Base-by-base conservation (phyloP, 495 filamentous ascomycete species). In the Talaromyces trachyspermus region DNA sequence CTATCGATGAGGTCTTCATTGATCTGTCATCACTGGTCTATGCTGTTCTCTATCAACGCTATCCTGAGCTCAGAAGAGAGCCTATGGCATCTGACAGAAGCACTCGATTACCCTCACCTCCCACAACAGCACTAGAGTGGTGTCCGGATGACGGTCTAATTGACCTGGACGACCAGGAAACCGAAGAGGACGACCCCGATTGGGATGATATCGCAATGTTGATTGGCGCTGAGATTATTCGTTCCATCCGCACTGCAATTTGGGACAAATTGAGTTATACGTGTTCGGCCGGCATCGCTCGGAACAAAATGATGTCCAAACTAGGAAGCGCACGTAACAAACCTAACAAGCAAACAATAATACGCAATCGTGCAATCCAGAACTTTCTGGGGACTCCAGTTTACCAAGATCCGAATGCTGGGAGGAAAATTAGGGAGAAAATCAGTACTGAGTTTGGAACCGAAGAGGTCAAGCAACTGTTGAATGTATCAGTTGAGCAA, bases 401-500 rank as follows among this genome's bases (percentile, higher is more conserved):
- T 95, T 61, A 95, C 94, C 24, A 95, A 95, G 70, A 95, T 98
- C 36, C 77, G 92, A 26, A 95, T 90, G 67, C 74, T 98, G 4
- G 94, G 92, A 30, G 92, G 92, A n/a, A 98, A 98, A 67, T 69
- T 97, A 15, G 92, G 92, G 88, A 92, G 43, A 83, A 95, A 54
- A 79, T 95, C 36, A 80, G 78, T 15, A 71, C 83, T 10, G 66
- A 65, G 20, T 97, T 94, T 66, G 76, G 77, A 44, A 95, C 89
- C 3, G 89, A 95, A 43, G 65, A 79, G 19, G 80, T 97, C 35
- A 76, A 77, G 30, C 86, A 94, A 19, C 72, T 98, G 23, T 72
- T 95, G 5, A 61, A 68, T 8, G 76, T 91, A 8, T 57, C 89
- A 1, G 55, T 94, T 12, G 85, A 90, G 48, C 85, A 91, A 62